A percentile compares a stretch with the other conserved stretches of the same genome.
These are phyloP conservation scores for Pholiota adiposa DNA, from an alignment of 1,284 basidiomycete species.

Conservation along the genomic window DNA sequence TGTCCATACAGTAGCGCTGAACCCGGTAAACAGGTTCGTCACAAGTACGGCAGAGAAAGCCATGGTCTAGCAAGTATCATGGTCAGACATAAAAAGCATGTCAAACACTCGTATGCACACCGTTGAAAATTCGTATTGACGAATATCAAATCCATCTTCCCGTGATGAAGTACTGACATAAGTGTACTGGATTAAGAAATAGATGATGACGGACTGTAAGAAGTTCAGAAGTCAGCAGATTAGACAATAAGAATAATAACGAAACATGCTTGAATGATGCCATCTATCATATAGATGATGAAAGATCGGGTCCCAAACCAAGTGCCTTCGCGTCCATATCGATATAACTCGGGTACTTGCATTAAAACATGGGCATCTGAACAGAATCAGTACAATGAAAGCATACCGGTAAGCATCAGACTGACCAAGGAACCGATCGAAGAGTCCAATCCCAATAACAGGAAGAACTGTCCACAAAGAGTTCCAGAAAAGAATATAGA, in stretches of 20 bases:
- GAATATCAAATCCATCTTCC: slow-evolving; percentile 80
- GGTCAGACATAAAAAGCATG: neutral
- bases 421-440: slow-evolving; percentile 88
- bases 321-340: slow-evolving; percentile 77
- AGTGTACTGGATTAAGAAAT: slow-evolving; percentile 86
- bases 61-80: slow-evolving; percentile 66
- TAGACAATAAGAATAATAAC: neutral
- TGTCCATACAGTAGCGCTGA: slow-evolving; percentile 92
- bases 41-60: slow-evolving; percentile 83
- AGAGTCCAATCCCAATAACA: slow-evolving; percentile 93
- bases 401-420: slow-evolving; percentile 13
- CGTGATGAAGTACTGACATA: slow-evolving; percentile 82
- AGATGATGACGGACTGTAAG: slow-evolving; percentile 81
- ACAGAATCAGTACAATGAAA: neutral
- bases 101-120: slow-evolving; percentile 40
- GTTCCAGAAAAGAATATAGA: slow-evolving; percentile 98
- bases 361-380: slow-evolving; percentile 87
- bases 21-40: slow-evolving; percentile 88
- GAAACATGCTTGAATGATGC: slow-evolving; percentile 77
- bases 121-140: slow-evolving; percentile 87
- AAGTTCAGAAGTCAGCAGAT: slow-evolving; percentile 1
- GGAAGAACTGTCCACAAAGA: slow-evolving; percentile 96
- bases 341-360: slow-evolving; percentile 92
- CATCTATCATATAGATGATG: slow-evolving; percentile 89
- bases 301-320: slow-evolving; percentile 88